phyloP scores from a whole-genome alignment of 345 rosid genomes.

The Draba incana region DNA sequence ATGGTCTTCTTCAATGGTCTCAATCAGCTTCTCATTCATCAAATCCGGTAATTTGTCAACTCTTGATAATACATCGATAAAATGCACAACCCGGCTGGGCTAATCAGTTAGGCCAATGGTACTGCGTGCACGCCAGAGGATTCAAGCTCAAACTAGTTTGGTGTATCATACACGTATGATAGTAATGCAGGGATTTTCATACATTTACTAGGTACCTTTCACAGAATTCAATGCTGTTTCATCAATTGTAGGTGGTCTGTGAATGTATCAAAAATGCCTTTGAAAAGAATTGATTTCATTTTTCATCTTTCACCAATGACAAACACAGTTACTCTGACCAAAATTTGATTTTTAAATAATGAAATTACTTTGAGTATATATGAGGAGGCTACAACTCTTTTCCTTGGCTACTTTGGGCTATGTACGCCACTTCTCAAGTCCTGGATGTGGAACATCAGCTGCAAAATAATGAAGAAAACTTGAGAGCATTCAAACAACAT shows the following conservation, averaged over 20 bases:
- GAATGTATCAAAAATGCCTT: slow-evolving; percentile 4
- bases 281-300: slow-evolving; percentile 12
- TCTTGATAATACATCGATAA: not conserved
- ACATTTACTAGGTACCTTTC: slow-evolving; percentile 45
- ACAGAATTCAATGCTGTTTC: slow-evolving; percentile 41
- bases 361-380: slow-evolving; percentile 17
- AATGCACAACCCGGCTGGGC: not conserved
- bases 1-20: slow-evolving; percentile 44
- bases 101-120: slow-evolving; percentile 3
- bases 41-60: not conserved
- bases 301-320: slow-evolving; percentile 23
- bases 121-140: slow-evolving; percentile 36
- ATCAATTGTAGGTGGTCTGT: slow-evolving; percentile 42
- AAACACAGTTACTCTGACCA: slow-evolving; percentile 9
- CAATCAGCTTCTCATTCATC: slow-evolving; percentile 17
- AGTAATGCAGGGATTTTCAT: slow-evolving; percentile 44
- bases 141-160: slow-evolving; percentile 30
- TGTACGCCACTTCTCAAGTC: slow-evolving; percentile 45
- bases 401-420: slow-evolving; percentile 24
- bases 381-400: slow-evolving; percentile 13
- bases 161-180: slow-evolving; percentile 34
- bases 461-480: slow-evolving; percentile 32
- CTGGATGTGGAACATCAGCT: slow-evolving; percentile 79
- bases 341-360: slow-evolving; percentile 7
- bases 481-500: slow-evolving; percentile 11